phyloP scores from a whole-genome alignment of 768 basidiomycete species.

The Collybiopsis confluens region DNA sequence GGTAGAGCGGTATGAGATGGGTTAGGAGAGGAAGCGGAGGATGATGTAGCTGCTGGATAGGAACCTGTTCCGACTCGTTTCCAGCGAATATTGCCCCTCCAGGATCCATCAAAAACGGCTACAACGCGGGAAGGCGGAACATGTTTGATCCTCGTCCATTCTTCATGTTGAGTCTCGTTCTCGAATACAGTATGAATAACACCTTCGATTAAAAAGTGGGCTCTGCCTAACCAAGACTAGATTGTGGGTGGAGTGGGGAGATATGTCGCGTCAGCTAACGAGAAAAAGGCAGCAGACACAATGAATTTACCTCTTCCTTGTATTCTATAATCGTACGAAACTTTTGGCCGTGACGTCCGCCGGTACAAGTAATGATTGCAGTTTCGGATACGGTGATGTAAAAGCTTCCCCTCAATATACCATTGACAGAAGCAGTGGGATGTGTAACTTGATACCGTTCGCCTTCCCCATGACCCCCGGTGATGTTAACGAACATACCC shows the following conservation, averaged over 20 bases:
- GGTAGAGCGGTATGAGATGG: slow-evolving; percentile 43
- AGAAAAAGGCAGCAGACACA: not conserved
- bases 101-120: slow-evolving; percentile 83
- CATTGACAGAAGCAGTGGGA: slow-evolving; percentile 87
- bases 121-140: slow-evolving; percentile 77
- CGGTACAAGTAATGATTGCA: slow-evolving; percentile 76
- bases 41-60: slow-evolving; percentile 35
- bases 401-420: slow-evolving; percentile 85
- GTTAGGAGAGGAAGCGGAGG: slow-evolving; percentile 42
- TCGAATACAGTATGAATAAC: slow-evolving; percentile 81
- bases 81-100: slow-evolving; percentile 83
- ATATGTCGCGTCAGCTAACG: not conserved
- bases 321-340: slow-evolving; percentile 87
- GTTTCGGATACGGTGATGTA: slow-evolving; percentile 85
- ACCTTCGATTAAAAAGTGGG: slow-evolving; percentile 83
- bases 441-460: slow-evolving; percentile 88
- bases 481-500: slow-evolving; percentile 81
- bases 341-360: slow-evolving; percentile 55
- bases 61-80: slow-evolving; percentile 50
- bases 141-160: slow-evolving; percentile 86
- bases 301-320: slow-evolving; percentile 82
- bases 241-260: too few species aligned
- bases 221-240: slow-evolving; percentile 87
- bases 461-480: slow-evolving; percentile 67
- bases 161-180: slow-evolving; percentile 55